Conservation (phyloP, 1,139 yeast species). For the Arxiozyma bovina region DNA sequence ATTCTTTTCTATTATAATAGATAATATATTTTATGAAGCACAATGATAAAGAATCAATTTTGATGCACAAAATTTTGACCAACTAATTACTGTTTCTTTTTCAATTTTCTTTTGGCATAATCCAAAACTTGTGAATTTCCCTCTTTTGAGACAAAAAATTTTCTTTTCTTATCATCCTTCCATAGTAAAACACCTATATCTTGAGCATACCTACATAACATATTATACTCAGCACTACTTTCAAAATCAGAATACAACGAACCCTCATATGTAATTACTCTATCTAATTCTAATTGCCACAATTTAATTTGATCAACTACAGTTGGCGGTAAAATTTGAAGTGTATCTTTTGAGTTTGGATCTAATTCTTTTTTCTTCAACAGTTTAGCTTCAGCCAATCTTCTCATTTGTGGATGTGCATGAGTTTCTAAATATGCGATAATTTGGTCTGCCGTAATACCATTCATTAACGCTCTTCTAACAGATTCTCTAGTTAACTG, state of each 20-base stretch:
- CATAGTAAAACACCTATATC: conserved; percentile 87
- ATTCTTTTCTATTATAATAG: neutral
- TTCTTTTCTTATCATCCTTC: conserved; percentile 61
- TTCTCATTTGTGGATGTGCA: conserved; percentile 88
- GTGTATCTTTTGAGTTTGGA: conserved; percentile 45
- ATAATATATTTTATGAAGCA: neutral
- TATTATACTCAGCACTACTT: conserved; percentile 66
- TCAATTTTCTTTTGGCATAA: conserved; percentile 55
- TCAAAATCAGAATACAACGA: conserved; percentile 80
- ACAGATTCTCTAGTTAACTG: conserved; percentile 88
- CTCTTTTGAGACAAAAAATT: conserved; percentile 71
- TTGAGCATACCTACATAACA: conserved; percentile 66
- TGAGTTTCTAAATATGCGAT: conserved; percentile 82
- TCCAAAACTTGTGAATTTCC: conserved; percentile 87
- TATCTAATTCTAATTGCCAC: conserved; percentile 94
- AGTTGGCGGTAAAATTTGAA: conserved; percentile 82
- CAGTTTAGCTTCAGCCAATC: conserved; percentile 56
- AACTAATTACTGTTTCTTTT: conserved; percentile 16
- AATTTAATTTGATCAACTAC: conserved; percentile 89
- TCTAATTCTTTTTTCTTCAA: conserved; percentile 59
- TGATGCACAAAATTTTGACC: neutral
- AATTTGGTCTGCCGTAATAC: conserved; percentile 92
- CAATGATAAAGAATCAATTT: neutral
- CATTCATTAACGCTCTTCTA: conserved; percentile 71
- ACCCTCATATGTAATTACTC: conserved; percentile 84